These are phyloP conservation scores for Porcisia deanei DNA, from an alignment of 208 protist species.

Conservation along the genomic window DNA sequence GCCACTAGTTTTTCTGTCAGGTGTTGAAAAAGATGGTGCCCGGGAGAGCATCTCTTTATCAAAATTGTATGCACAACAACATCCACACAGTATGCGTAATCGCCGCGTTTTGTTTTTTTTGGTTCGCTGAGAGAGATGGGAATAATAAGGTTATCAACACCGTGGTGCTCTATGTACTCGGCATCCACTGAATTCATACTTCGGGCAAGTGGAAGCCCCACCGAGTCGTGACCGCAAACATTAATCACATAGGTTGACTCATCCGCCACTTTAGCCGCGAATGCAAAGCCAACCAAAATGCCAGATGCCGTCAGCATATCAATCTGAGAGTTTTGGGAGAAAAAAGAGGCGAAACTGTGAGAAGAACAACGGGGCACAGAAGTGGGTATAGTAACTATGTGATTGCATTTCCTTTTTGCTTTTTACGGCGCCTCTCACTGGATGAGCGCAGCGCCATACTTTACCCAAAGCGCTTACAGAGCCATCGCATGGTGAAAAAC, in stretches of 20 bases:
- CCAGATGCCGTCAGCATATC: conserved; percentile 23
- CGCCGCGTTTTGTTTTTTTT: conserved; percentile 1
- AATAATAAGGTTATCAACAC: conserved; percentile 86
- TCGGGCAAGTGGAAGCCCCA: conserved; percentile 66
- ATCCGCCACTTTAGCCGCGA: conserved; percentile 42
- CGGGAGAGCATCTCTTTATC: conserved; percentile 38
- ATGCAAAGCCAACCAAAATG: conserved; percentile 36
- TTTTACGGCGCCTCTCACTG: not conserved
- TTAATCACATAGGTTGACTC: conserved; percentile 67
- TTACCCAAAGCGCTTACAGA: no score
- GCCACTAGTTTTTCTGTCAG: conserved; percentile 56
- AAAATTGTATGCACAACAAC: conserved; percentile 83
- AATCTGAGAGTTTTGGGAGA: not conserved
- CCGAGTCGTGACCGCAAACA: conserved; percentile 72
- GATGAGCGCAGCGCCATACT: no score
- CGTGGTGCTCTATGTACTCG: conserved; percentile 69
- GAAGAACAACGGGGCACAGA: not conserved
- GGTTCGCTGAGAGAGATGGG: conserved; percentile 79
- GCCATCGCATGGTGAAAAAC: no score
- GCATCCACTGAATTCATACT: conserved; percentile 68
- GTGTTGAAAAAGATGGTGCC: conserved; percentile 58
- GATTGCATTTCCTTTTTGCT: not conserved
- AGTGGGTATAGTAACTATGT: not conserved
- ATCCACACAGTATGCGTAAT: conserved; percentile 58
- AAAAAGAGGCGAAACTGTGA: not conserved